phyloP scores from a whole-genome alignment of 225 moss, liverwort and hornwort genomes.

The Pseudisothecium myosuroides region DNA sequence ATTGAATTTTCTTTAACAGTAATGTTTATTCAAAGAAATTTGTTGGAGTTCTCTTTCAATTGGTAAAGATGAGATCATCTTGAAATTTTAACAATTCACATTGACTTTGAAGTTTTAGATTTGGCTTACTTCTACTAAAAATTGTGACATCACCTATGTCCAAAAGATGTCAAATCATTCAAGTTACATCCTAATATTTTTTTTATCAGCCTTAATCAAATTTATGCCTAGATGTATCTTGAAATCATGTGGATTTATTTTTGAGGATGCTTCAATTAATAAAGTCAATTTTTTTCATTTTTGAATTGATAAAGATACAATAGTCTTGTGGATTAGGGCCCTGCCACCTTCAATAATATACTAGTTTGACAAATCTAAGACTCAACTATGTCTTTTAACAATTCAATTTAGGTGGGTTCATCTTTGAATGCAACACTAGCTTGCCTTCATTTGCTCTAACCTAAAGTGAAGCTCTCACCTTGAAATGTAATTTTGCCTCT shows the following conservation, averaged over 20 bases:
- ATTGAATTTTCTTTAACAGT: background rate
- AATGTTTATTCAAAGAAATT: background rate
- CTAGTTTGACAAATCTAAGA: background rate
- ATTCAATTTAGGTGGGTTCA: background rate
- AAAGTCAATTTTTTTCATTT: background rate
- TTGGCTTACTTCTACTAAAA: background rate
- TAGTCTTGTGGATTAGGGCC: background rate
- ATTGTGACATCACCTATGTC: background rate
- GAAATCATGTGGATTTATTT: background rate
- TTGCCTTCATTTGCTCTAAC: background rate
- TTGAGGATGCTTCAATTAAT: background rate
- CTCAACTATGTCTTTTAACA: background rate
- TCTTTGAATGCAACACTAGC: background rate
- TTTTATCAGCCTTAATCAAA: background rate
- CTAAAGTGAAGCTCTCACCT: rapidly evolving
- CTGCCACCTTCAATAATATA: background rate
- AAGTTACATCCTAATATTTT: background rate
- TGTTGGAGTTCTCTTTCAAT: background rate
- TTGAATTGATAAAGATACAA: background rate
- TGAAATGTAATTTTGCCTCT: background rate
- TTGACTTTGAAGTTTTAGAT: background rate
- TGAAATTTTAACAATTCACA: background rate
- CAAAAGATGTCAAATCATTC: background rate
- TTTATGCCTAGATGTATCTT: too few species aligned
- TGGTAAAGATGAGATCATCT: too few species aligned